Base-by-base conservation (phyloP, 805 yeast species). In the Tetrapisispora iriomotensis region DNA sequence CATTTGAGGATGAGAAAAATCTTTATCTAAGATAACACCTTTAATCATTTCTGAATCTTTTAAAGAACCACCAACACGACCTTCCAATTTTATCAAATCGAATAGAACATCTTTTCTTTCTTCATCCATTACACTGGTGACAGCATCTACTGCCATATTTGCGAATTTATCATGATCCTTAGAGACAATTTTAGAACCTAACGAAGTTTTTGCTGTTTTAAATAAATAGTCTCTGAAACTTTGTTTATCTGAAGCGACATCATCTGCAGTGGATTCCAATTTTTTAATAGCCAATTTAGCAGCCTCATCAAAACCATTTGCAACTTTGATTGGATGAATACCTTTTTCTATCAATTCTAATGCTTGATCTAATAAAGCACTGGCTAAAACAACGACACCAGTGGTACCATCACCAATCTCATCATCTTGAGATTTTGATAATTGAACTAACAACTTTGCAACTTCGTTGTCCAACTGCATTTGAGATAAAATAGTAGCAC, bases 381-480 rank as follows among this genome's bases (percentile, higher is more conserved):
- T 83, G 1, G 98, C 97, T 38, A 92, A 68, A 2, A 92, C 97
- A 39, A 92, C 97, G 22, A 92, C 99, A 58, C 97, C 97, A 5
- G 99, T 92, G 22, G 99, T 92, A 57, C 98, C 98, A 61, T 90
- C 98, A 41, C 98, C 98, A 59, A 90, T 86, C 66, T 90, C 97
- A 60, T 92, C 96, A 62, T 90, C 98, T 69, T 90, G 98, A 21
- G 95, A 84, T 61, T 76, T 83, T 23, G 96, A 82, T 48, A 92
- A 72, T 65, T 94, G 95, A 15, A 92, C 99, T 56, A 92, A 68
- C 45, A 92, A 70, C 64, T 92, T 92, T 49, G 98, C 99, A 51
- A 92, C 87, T 65, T 92, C 95, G 62, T 83, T 88, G 50, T 87
- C 95, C 47, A 92, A 71, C 61, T 92, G 95, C 96, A 92, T 92